phyloP scores from a whole-genome alignment of 208 protist species.

The Acanthamoeba pearcei region DNA sequence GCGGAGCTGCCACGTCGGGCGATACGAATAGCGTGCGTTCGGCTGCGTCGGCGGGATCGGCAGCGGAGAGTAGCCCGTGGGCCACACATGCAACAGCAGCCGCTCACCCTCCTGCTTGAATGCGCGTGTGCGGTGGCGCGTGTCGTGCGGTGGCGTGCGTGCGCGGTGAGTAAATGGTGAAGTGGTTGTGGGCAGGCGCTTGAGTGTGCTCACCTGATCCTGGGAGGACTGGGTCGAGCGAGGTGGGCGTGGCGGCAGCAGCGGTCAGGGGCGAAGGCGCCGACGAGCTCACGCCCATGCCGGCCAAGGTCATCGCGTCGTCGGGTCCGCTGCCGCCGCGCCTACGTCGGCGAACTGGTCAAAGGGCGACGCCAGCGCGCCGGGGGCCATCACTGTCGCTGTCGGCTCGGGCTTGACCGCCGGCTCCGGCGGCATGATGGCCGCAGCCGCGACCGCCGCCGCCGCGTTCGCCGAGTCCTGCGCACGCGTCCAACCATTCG shows the following conservation, averaged over 20 bases:
- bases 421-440: not conserved
- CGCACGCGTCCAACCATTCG: not conserved
- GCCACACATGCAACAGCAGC: conserved; percentile 6
- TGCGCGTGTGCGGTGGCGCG: not conserved
- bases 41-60: not conserved
- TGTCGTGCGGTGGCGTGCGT: too few species aligned
- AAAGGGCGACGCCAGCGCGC: not conserved
- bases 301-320: too few species aligned
- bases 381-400: not conserved
- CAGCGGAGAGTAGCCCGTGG: not conserved
- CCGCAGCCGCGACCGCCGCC: not conserved
- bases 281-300: too few species aligned
- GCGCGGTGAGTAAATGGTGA: too few species aligned
- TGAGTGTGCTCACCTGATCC: too few species aligned
- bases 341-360: not conserved
- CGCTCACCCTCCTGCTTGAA: not conserved
- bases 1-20: not conserved
- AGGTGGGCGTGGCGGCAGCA: not conserved
- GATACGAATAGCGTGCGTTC: not conserved
- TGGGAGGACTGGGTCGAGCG: not conserved
- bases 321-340: not conserved
- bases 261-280: too few species aligned
- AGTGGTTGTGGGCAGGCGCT: too few species aligned
- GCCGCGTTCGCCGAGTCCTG: not conserved
- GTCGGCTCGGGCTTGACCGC: not conserved